phyloP scores from a whole-genome alignment of 1,284 basidiomycete genomes.

The Neonothopanus nambi region DNA sequence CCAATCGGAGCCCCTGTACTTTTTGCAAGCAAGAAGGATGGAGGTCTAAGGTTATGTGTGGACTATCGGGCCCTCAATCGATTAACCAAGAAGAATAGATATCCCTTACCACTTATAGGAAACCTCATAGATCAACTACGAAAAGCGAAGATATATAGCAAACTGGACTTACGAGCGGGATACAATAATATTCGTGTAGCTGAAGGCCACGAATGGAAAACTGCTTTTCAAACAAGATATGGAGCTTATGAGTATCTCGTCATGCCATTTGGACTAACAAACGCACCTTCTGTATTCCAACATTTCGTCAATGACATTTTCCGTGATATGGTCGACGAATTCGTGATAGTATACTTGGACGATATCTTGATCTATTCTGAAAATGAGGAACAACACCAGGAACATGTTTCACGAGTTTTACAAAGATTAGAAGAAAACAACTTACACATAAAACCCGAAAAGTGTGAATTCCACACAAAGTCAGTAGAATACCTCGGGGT shows the following conservation, averaged over 20 bases:
- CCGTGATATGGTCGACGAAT: conserved; percentile 27
- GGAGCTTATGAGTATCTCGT: not conserved
- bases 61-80: not conserved
- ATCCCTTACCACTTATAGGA: not conserved
- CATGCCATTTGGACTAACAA: not conserved
- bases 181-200: too few species aligned
- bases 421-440: conserved; percentile 22
- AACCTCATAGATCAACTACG: not conserved
- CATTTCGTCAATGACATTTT: conserved; percentile 16
- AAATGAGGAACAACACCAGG: conserved; percentile 20
- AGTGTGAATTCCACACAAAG: conserved; percentile 29
- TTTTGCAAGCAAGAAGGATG: conserved; percentile 1
- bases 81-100: not conserved
- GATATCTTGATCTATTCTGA: conserved; percentile 30
- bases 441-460: conserved; percentile 27
- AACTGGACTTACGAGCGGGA: too few species aligned
- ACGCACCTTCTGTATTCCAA: conserved; percentile 25
- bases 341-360: not conserved
- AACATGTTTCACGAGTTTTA: too few species aligned
- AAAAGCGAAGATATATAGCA: not conserved
- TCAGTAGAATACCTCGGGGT: conserved; percentile 36
- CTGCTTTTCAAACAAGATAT: too few species aligned
- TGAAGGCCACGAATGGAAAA: too few species aligned
- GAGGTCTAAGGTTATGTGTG: not conserved
- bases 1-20: not conserved